These are phyloP conservation scores for Hydrangea macrophylla DNA, from an alignment of 148 eudicot species.

Conservation along the genomic window DNA sequence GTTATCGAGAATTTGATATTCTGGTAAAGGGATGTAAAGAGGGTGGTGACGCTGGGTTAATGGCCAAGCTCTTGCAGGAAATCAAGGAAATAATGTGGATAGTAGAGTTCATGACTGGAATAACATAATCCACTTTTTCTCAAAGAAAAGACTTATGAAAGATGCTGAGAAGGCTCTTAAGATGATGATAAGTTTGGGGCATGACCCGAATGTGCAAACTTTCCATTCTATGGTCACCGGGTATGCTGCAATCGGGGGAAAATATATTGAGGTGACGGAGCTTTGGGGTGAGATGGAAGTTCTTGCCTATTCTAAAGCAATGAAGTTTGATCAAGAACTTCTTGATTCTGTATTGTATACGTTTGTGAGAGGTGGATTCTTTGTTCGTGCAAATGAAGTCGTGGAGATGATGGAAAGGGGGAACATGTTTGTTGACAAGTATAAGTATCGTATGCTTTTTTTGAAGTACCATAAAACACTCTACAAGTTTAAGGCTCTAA, in stretches of 20 bases:
- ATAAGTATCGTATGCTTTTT: slow-evolving; percentile 75
- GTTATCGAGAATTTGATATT: slow-evolving; percentile 56
- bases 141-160: slow-evolving; percentile 86
- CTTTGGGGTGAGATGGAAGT: slow-evolving; percentile 95
- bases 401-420: slow-evolving; percentile 89
- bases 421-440: slow-evolving; percentile 83
- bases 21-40: slow-evolving; percentile 40
- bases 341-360: slow-evolving; percentile 91
- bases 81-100: slow-evolving; percentile 66
- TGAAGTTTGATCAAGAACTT: slow-evolving; percentile 89
- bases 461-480: slow-evolving; percentile 79
- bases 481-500: slow-evolving; percentile 77
- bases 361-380: slow-evolving; percentile 92
- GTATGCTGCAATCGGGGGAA: slow-evolving; percentile 90
- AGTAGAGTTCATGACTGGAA: slow-evolving; percentile 95
- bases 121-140: slow-evolving; percentile 79
- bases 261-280: slow-evolving; percentile 84
- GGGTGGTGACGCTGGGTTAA: slow-evolving; percentile 56
- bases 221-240: slow-evolving; percentile 92
- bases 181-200: slow-evolving; percentile 87
- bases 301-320: slow-evolving; percentile 49
- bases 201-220: slow-evolving; percentile 86
- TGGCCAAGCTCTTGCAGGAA: slow-evolving; percentile 81
- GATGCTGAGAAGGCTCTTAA: slow-evolving; percentile 97
- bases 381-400: slow-evolving; percentile 79